Evolutionary conservation across 2,329 filamentous ascomycete species (phyloP), one percentile per base, ranked within the genome.

Genomic region (Ceratocystiopsis sp.): DNA sequence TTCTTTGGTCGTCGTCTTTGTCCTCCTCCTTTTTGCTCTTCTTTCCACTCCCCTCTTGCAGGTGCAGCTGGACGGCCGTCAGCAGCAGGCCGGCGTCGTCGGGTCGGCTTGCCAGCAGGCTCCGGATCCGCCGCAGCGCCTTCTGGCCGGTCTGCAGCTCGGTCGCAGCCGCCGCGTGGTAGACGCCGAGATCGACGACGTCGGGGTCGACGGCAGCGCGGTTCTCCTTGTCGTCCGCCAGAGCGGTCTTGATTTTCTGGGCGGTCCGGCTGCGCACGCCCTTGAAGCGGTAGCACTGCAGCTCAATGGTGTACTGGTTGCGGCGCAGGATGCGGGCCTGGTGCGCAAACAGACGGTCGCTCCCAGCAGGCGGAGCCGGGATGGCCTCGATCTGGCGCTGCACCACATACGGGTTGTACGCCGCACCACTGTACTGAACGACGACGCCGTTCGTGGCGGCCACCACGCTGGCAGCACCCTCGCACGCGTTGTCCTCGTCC

Each of bases 81-180:
- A 95, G 66, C 19, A 84, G 63, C 3, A 95, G 67, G 2, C 87
- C 89, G 18, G 94, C 66, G 55, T 95, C 85, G 46, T 75, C 74
- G 0, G 86, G 84, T 29, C 84, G 69, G 54, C 76, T 79, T 52
- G 84, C 78, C 8, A 89, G 64, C 13, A 87, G 59, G 1, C 74
- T 72, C 4, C 84, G 61, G 21, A 93, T 73, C 34, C 73, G 67
- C 55, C 79, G 83, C 33, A 93, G 61, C 6, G 79, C 76, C 38
- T 75, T 69, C 52, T 80, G 80, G 38, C 76, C 79, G 11, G 69
- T 68, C 49, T 68, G 61, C 34, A 75, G 72, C 39, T 76, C 69
- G 9, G 79, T 73, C 51, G 79, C 72, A 13, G 85, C 85, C 35
- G 86, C 84, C 13, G 84, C 84, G 52, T 83, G 62, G 42, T 72